Percentiles rank a stretch among this genome's conserved stretches.
phyloP scores from a whole-genome alignment of 164 flowering plant genomes.

The Kingdonia uniflora region DNA sequence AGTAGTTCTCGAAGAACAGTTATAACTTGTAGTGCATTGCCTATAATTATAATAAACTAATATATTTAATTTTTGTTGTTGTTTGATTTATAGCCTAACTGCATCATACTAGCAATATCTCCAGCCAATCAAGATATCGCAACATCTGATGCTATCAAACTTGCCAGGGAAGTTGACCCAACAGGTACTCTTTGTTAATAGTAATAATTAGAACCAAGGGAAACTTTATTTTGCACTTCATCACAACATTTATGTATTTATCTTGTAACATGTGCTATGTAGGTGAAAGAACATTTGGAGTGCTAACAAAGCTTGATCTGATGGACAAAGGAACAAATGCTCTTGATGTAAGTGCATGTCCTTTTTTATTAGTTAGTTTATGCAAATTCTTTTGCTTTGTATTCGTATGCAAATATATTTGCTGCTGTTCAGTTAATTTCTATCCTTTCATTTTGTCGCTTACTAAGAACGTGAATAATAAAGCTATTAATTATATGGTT shows the following conservation, averaged over 20 bases:
- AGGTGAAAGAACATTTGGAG: slow-evolving; percentile 92
- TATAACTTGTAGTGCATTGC: too few relatives aligned
- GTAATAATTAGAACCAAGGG: not conserved
- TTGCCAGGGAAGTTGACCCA: slow-evolving; percentile 88
- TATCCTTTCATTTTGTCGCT: too few relatives aligned
- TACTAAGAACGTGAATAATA: too few relatives aligned
- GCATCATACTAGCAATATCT: slow-evolving; percentile 79
- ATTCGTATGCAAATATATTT: too few relatives aligned
- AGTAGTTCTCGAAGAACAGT: too few relatives aligned
- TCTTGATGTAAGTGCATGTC: slow-evolving; percentile 62
- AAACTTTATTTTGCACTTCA: not conserved
- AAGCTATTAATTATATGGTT: too few relatives aligned
- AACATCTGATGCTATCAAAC: slow-evolving; percentile 88
- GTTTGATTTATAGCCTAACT: slow-evolving; percentile 54
- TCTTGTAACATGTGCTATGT: not conserved
- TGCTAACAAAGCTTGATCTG: slow-evolving; percentile 76
- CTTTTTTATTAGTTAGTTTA: too few relatives aligned
- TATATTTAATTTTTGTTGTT: slow-evolving; percentile 1
- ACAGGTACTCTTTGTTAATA: slow-evolving; percentile 32
- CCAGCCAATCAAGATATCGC: slow-evolving; percentile 97
- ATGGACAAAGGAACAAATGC: slow-evolving; percentile 96
- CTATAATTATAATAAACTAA: not conserved
- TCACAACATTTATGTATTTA: not conserved
- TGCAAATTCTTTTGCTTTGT: too few relatives aligned
- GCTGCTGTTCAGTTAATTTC: too few relatives aligned